phyloP scores from a whole-genome alignment of 2,329 filamentous ascomycete species.

The Fusarium citri region DNA sequence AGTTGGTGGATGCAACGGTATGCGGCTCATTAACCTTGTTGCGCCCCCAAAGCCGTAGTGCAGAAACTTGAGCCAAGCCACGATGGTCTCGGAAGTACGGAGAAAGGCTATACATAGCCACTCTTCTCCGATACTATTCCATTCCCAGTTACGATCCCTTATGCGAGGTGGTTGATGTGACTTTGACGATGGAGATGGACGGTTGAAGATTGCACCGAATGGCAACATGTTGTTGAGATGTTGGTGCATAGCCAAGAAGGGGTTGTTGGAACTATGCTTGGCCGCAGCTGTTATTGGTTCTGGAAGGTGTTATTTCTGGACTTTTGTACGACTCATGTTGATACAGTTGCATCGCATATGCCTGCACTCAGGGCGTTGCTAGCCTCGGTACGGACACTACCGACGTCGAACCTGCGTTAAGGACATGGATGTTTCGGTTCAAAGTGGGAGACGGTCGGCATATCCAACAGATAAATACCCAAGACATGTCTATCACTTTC shows the following conservation, averaged over 20 bases:
- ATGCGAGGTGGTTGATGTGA: slow-evolving; percentile 1
- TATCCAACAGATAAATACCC: slow-evolving; percentile 7
- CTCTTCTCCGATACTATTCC: slow-evolving; percentile 10
- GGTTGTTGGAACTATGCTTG: not conserved
- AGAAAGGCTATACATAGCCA: slow-evolving; percentile 2
- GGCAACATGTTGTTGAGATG: not conserved
- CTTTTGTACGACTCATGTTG: not conserved
- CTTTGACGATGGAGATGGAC: not conserved
- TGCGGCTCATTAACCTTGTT: slow-evolving; percentile 7
- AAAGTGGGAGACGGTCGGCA: not conserved
- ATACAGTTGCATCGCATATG: slow-evolving; percentile 3
- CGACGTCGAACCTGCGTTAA: not conserved
- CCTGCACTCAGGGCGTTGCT: not conserved
- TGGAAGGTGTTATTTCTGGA: slow-evolving; percentile 8
- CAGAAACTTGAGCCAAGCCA: not conserved
- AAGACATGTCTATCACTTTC: slow-evolving; percentile 1
- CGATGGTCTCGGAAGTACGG: slow-evolving; percentile 1
- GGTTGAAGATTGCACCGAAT: slow-evolving; percentile 9
- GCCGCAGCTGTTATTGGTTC: slow-evolving; percentile 1
- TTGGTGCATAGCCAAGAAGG: not conserved
- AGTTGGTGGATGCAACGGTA: slow-evolving; percentile 9
- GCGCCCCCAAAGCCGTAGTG: not conserved
- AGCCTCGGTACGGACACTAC: slow-evolving; percentile 2
- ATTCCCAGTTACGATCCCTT: not conserved
- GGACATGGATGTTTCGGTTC: slow-evolving; percentile 1